Conservation (phyloP, 441 rosid genomes). For the Breynia disticha region DNA sequence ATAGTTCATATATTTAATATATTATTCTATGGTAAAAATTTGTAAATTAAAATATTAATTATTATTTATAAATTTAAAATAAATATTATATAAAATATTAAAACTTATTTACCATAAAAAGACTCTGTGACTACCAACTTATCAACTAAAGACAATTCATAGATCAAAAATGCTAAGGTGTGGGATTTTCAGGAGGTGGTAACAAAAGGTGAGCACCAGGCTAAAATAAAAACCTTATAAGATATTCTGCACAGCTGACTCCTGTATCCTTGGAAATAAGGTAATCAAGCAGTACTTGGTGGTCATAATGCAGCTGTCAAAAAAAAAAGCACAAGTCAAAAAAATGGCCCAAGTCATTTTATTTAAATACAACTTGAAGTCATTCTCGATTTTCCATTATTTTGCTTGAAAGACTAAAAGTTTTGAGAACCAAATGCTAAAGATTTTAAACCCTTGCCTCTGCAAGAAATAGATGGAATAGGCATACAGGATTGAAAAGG, state of each 20-base stretch:
- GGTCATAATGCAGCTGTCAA: conserved; percentile 73
- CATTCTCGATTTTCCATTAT: background rate
- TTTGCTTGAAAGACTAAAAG: background rate
- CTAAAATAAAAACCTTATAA: conserved; percentile 39
- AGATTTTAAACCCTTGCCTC: conserved; percentile 42
- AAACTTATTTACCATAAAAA: no score
- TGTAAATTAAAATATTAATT: no score
- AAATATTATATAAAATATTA: no score
- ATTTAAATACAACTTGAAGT: background rate
- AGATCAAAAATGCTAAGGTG: no score
- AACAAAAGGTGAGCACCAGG: background rate
- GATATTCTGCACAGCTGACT: conserved; percentile 70
- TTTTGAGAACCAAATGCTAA: background rate
- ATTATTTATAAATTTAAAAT: no score
- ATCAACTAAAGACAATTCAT: no score
- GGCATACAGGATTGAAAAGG: conserved; percentile 53
- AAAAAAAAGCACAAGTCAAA: no score
- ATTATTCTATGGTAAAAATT: no score
- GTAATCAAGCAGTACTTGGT: conserved; percentile 89
- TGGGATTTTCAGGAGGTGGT: no score
- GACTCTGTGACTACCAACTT: no score
- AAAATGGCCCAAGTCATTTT: background rate
- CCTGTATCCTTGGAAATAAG: conserved; percentile 79
- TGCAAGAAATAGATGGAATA: conserved; percentile 69
- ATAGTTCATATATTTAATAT: no score